Evolutionary conservation across 2,329 filamentous ascomycete genomes (phyloP).

Genomic region (Fusarium sp.): DNA sequence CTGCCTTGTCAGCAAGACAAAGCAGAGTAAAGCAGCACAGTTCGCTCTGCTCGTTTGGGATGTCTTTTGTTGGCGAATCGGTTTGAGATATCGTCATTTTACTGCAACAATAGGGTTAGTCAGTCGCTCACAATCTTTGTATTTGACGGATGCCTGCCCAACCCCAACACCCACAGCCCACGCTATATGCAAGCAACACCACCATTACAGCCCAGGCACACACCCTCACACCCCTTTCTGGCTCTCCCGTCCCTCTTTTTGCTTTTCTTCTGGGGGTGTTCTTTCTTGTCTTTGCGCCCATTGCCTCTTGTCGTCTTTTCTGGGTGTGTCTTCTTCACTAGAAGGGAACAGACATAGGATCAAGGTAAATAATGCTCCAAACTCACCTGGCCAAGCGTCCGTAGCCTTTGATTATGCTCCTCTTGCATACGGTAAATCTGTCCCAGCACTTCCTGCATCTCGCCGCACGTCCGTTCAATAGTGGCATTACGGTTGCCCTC

Average conservation of each 20-base stretch:
- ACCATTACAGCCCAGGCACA: constrained; percentile 33
- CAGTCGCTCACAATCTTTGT: constrained; percentile 30
- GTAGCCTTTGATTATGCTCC: constrained; percentile 53
- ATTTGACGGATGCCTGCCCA: not conserved
- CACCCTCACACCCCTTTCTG: constrained; percentile 35
- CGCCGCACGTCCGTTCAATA: constrained; percentile 76
- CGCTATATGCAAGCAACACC: constrained; percentile 41
- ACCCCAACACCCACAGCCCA: constrained; percentile 29
- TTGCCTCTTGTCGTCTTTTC: not conserved
- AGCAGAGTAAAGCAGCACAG: constrained; percentile 8
- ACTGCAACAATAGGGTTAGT: constrained; percentile 22
- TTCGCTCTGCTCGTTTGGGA: constrained; percentile 25
- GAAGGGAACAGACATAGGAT: constrained; percentile 5
- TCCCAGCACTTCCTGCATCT: constrained; percentile 73
- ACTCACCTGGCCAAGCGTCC: constrained; percentile 48
- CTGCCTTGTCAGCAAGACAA: constrained; percentile 10
- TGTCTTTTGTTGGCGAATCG: constrained; percentile 18
- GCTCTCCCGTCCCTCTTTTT: constrained; percentile 34
- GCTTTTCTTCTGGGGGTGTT: constrained; percentile 12
- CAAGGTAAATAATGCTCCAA: constrained; percentile 15
- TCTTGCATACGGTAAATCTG: constrained; percentile 66
- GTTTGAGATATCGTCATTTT: constrained; percentile 29
- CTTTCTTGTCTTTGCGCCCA: constrained; percentile 9
- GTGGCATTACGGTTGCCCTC: constrained; percentile 80
- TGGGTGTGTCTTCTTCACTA: constrained; percentile 5